Base-by-base conservation (phyloP, 192 early-diverging fungal species). In the Gorgonomyces haynaldii region DNA sequence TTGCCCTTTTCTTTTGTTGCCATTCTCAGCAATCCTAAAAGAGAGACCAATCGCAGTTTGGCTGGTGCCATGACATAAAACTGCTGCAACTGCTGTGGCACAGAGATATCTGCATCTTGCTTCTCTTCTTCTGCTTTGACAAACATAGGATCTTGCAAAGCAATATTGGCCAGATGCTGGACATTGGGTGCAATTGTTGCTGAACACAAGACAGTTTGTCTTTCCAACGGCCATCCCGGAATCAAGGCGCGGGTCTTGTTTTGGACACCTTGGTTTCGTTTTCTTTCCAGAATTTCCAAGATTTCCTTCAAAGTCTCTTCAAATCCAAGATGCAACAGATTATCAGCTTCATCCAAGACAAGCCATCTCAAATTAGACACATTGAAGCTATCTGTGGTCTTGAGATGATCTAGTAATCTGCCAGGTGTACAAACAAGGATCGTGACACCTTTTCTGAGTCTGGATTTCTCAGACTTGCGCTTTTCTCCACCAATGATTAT, bases 341-440 rank as follows among this genome's bases (percentile, higher is more conserved):
- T 75, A 73, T 99, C 96, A 3, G 93, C 96, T 64, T 99, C 96
- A 65, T 99, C 96, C 20, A 99, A 66, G 2, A 99, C 88, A 21
- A 99, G 56, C 96, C 96, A 99, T 32, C 85, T 70, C 53, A 99
- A 58, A 61, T 91, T 80, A 36, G 81, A 72, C 3, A 88, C 66
- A 8, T 81, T 61, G 58, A 99, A 94, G 19, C 86, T 75, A 37
- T 68, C 41, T 5, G 73, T 74, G 22, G 86, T 83, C 57, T 86
- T 82, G 30, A 98, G 79, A 81, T 95, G 91, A 60, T 98, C 95
- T 54, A 84, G 82, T 12, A 99, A 64, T 30, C 96, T 79, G n/a
- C 96, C 96, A 16, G 96, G 96, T 2, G 96, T 99, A 36, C 81
- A 81, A 10, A 94, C 87, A 23, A 99, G 70, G 26, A 98, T 77